These are phyloP conservation scores for Eragrostis curvula DNA, from an alignment of 176 grass and related monocot species.

Conservation along the genomic window DNA sequence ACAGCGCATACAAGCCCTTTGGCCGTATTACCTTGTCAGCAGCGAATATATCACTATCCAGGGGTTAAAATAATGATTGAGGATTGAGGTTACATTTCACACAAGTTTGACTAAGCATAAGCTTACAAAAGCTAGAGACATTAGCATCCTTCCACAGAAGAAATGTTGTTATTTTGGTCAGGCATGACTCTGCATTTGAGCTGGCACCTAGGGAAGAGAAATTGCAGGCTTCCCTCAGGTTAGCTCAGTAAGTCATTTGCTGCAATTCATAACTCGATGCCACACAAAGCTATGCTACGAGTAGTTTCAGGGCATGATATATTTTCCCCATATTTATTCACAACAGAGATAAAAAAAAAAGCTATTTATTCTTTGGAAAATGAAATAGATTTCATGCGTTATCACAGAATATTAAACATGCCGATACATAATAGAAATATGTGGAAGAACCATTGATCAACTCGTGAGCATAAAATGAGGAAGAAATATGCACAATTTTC, in stretches of 20 bases:
- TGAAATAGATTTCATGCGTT: not conserved
- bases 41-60: slow-evolving; percentile 37
- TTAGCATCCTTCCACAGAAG: slow-evolving; percentile 18
- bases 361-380: slow-evolving; percentile 13
- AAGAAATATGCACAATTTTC: not conserved
- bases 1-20: slow-evolving; percentile 29
- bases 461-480: not conserved
- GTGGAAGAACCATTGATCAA: slow-evolving; percentile 2
- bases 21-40: slow-evolving; percentile 32
- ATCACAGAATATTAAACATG: not conserved
- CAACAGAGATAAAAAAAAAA: not conserved
- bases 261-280: not conserved
- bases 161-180: slow-evolving; percentile 24
- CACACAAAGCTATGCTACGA: not conserved
- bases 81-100: slow-evolving; percentile 39
- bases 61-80: slow-evolving; percentile 26
- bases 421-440: not conserved
- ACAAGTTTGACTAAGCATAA: slow-evolving; percentile 45
- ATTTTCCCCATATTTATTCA: not conserved
- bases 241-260: not conserved
- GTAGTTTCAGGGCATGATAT: not conserved
- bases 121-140: slow-evolving; percentile 53
- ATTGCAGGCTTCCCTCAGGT: not conserved
- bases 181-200: slow-evolving; percentile 7
- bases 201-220: not conserved